These are phyloP conservation scores for Scleroderma bovista DNA, from an alignment of 768 basidiomycete genomes.

Conservation along the genomic window DNA sequence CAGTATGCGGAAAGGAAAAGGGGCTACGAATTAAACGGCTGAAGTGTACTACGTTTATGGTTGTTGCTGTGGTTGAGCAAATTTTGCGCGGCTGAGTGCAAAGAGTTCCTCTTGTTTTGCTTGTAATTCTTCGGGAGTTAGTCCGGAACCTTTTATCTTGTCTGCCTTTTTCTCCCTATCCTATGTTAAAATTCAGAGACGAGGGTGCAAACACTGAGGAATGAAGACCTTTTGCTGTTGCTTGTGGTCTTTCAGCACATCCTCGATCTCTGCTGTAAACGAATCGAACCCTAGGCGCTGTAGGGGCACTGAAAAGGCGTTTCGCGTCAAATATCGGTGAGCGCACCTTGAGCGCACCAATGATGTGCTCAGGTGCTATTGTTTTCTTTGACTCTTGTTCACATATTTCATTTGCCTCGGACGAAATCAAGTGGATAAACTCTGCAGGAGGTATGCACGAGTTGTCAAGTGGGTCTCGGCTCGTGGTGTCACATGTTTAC, in stretches of 20 bases:
- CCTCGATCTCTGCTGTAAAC: conserved; percentile 86
- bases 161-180: conserved; percentile 91
- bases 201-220: not conserved
- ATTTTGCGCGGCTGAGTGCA: conserved; percentile 83
- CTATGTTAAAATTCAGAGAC: conserved; percentile 31
- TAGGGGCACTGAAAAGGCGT: conserved; percentile 6
- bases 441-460: conserved; percentile 48
- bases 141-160: conserved; percentile 80
- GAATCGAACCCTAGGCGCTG: conserved; percentile 91
- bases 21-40: not conserved
- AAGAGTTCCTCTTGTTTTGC: conserved; percentile 89
- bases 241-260: conserved; percentile 93
- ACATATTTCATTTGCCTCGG: conserved; percentile 96
- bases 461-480: conserved; percentile 5
- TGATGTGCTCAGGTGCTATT: conserved; percentile 96
- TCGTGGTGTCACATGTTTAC: conserved; percentile 49
- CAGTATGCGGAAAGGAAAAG: conserved; percentile 7
- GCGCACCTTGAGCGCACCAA: conserved; percentile 80
- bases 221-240: conserved; percentile 81
- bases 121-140: conserved; percentile 86
- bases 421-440: conserved; percentile 96
- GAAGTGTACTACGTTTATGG: conserved; percentile 3
- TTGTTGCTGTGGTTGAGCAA: conserved; percentile 54
- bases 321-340: not conserved
- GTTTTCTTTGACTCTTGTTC: conserved; percentile 99